Evolutionary conservation across 306 rosid species (phyloP).

Genomic region (Hylodesmum podocarpum): DNA sequence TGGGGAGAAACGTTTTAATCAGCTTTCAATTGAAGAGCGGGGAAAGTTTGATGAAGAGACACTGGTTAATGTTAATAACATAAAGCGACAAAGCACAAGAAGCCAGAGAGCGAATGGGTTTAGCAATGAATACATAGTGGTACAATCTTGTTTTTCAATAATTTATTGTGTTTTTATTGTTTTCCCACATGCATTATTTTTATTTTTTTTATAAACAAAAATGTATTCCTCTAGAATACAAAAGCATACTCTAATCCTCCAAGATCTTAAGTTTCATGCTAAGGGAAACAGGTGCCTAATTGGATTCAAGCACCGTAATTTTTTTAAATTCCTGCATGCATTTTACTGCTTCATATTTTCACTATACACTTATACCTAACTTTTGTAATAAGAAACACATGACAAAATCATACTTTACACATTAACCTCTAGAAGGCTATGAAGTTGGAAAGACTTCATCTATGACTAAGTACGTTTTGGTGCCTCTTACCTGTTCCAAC

Average conservation of each 20-base stretch:
- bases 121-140: slow-evolving; percentile 98
- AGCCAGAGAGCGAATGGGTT: slow-evolving; percentile 80
- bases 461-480: neutral
- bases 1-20: slow-evolving; percentile 91
- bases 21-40: slow-evolving; percentile 97
- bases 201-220: neutral
- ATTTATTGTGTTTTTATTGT: slow-evolving; percentile 2
- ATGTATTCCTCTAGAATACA: neutral
- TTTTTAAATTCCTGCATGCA: neutral
- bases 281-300: neutral
- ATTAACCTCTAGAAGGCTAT: neutral
- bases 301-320: neutral
- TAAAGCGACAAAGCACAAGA: slow-evolving; percentile 76
- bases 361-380: neutral
- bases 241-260: neutral
- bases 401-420: slow-evolving; percentile 5
- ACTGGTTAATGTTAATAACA: slow-evolving; percentile 84
- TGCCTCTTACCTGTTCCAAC: neutral
- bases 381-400: neutral
- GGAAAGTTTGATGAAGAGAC: slow-evolving; percentile 99
- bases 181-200: slow-evolving; percentile 10
- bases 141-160: slow-evolving; percentile 32
- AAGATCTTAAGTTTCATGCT: neutral
- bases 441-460: neutral
- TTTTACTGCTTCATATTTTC: neutral